A percentile compares a stretch with the other conserved stretches of the same genome.
Conservation (phyloP, 2,329 filamentous ascomycete genomes). For the Colletotrichum liaoningense region DNA sequence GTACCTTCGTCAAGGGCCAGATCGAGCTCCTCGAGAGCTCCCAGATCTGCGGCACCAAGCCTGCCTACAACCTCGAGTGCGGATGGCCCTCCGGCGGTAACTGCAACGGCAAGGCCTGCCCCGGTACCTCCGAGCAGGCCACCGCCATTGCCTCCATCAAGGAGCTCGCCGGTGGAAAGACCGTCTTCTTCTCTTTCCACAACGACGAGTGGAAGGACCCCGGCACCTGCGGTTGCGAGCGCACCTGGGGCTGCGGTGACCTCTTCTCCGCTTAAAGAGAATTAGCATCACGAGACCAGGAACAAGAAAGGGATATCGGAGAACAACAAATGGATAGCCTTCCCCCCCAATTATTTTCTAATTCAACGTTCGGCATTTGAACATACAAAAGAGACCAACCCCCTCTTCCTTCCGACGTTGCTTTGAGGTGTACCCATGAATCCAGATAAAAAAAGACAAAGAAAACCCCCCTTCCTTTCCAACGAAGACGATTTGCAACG, state of each 20-base stretch:
- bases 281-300: background rate
- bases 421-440: slow-evolving; percentile 5
- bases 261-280: slow-evolving; percentile 51
- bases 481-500: background rate
- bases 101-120: slow-evolving; percentile 78
- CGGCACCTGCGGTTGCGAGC: slow-evolving; percentile 79
- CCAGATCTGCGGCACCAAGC: slow-evolving; percentile 75
- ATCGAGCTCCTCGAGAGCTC: slow-evolving; percentile 73
- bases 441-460: background rate
- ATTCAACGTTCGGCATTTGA: slow-evolving; percentile 10
- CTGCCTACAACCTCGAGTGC: slow-evolving; percentile 86
- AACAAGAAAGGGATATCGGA: background rate
- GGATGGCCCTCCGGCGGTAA: slow-evolving; percentile 84
- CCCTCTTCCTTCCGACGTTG: background rate
- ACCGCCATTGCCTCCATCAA: slow-evolving; percentile 79
- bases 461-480: background rate
- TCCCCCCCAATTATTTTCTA: background rate
- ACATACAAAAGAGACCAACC: background rate
- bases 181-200: slow-evolving; percentile 84
- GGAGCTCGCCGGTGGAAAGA: slow-evolving; percentile 71
- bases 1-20: slow-evolving; percentile 80
- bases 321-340: background rate
- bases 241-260: slow-evolving; percentile 77
- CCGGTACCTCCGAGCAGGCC: slow-evolving; percentile 75
- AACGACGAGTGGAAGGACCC: slow-evolving; percentile 86